These are phyloP conservation scores for Neopestalotiopsis clavispora DNA, from an alignment of 2,329 filamentous ascomycete genomes.

Conservation along the genomic window DNA sequence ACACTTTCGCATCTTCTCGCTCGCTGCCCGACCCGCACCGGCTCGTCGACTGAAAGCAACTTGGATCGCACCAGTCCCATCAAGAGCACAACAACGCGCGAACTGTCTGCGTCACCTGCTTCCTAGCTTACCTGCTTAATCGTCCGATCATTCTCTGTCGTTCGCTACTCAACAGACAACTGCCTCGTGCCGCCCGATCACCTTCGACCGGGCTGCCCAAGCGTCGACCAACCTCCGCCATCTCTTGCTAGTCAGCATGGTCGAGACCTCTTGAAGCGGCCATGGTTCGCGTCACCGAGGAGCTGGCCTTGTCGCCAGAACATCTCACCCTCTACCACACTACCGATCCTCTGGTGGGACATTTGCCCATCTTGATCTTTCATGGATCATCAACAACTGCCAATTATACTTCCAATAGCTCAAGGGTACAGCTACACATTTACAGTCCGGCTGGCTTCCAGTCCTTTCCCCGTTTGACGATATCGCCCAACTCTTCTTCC, in stretches of 20 bases:
- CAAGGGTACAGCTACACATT: slow-evolving; percentile 92
- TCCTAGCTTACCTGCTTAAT: neutral
- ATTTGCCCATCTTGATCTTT: slow-evolving; percentile 86
- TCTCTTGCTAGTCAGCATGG: slow-evolving; percentile 38
- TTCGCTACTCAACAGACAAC: slow-evolving; percentile 15
- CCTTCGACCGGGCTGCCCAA: slow-evolving; percentile 24
- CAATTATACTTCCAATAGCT: slow-evolving; percentile 86
- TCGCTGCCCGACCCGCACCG: neutral
- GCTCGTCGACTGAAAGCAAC: neutral
- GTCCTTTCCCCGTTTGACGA: slow-evolving; percentile 87
- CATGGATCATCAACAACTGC: slow-evolving; percentile 89
- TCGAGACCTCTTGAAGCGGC: slow-evolving; percentile 48
- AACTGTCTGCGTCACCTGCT: neutral
- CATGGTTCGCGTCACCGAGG: slow-evolving; percentile 85
- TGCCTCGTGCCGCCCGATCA: slow-evolving; percentile 21
- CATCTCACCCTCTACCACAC: slow-evolving; percentile 88
- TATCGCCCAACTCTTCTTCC: slow-evolving; percentile 89
- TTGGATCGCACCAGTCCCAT: neutral
- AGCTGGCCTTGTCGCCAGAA: slow-evolving; percentile 80
- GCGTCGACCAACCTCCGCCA: slow-evolving; percentile 20
- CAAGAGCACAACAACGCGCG: slow-evolving; percentile 1
- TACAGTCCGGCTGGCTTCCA: slow-evolving; percentile 88
- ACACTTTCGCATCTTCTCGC: slow-evolving; percentile 6
- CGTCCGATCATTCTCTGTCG: slow-evolving; percentile 17
- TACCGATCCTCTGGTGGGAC: slow-evolving; percentile 80